Evolutionary conservation across 73 alveolate genomes (phyloP).

Genomic region (Durusdinium trenchii): DNA sequence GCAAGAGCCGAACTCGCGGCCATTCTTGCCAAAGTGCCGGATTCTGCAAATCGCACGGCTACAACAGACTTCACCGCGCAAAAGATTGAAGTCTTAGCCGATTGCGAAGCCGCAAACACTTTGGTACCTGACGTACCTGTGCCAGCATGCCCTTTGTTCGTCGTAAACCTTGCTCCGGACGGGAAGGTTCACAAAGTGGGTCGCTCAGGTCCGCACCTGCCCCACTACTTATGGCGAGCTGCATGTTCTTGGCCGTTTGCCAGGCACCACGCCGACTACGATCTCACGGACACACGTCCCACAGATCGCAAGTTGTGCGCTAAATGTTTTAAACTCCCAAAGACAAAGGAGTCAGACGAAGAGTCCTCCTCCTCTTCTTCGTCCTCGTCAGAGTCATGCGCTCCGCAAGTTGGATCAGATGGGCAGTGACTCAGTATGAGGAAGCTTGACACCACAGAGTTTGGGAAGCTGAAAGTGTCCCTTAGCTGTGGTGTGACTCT

Average conservation of each 20-base stretch:
- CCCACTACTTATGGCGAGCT: conserved; percentile 4
- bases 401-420: not conserved
- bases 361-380: conserved; percentile 18
- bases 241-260: not conserved
- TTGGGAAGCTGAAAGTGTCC: no score
- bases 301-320: not conserved
- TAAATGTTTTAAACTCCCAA: not conserved
- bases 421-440: not conserved
- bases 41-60: not conserved
- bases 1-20: not conserved
- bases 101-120: not conserved
- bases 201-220: not conserved
- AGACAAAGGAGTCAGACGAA: not conserved
- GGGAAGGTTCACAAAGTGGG: not conserved
- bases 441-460: not conserved
- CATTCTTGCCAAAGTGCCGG: not conserved
- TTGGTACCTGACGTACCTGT: not conserved
- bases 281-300: not conserved
- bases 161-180: not conserved
- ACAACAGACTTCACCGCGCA: not conserved
- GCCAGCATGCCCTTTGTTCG: not conserved
- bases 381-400: conserved; percentile 1
- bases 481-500: no score
- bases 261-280: not conserved
- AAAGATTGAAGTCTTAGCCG: not conserved